Evolutionary conservation across 768 basidiomycete species (phyloP).

Genomic region (Termitomyces sp.): DNA sequence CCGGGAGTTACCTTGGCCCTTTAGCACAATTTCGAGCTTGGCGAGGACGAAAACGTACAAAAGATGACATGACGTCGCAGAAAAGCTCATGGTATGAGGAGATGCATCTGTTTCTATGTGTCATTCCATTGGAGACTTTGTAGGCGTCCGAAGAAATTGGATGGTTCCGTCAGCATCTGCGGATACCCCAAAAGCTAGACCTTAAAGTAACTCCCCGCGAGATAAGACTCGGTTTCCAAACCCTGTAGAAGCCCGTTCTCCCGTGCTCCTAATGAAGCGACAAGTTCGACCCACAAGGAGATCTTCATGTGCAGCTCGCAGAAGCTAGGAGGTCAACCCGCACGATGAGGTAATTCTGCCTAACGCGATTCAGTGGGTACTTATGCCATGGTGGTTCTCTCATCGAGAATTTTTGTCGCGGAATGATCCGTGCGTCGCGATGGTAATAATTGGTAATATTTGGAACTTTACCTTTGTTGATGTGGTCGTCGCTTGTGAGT

Average conservation of each 20-base stretch:
- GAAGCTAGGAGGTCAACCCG: not conserved
- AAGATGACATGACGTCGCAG: not conserved
- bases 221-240: not conserved
- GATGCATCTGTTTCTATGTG: not conserved
- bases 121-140: not conserved
- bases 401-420: not conserved
- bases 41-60: not conserved
- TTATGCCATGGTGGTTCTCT: not conserved
- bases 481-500: not conserved
- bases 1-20: not conserved
- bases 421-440: not conserved
- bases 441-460: not conserved
- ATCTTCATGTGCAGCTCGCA: slow-evolving; percentile 3
- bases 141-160: not conserved
- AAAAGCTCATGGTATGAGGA: not conserved
- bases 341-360: not conserved
- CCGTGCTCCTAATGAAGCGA: slow-evolving; percentile 9
- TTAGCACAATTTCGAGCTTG: not conserved
- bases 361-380: not conserved
- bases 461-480: not conserved
- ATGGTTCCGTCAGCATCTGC: not conserved
- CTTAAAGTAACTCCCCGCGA: not conserved
- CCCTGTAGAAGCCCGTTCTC: not conserved
- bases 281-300: slow-evolving; percentile 1
- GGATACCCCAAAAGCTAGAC: not conserved